A percentile compares a stretch with the other conserved stretches of the same genome.
These are phyloP conservation scores for Krasilnikovozyma curviuscula DNA, from an alignment of 768 basidiomycete species.

Conservation along the genomic window DNA sequence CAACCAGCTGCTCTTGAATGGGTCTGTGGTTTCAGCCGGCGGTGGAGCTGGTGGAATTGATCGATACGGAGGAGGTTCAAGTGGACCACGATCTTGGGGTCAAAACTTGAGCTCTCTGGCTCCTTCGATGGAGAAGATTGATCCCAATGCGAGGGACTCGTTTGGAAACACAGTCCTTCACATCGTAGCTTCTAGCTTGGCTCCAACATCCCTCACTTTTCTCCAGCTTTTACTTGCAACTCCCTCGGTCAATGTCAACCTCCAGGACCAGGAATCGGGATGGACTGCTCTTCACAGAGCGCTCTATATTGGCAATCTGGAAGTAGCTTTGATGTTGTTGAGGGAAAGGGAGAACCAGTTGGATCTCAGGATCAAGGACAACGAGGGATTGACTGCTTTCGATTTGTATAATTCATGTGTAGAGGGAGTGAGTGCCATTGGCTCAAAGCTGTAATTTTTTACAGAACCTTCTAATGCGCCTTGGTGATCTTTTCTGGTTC, in stretches of 20 bases:
- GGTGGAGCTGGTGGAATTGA: slow-evolving; percentile 30
- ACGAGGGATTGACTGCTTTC: slow-evolving; percentile 71
- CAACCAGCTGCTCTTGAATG: slow-evolving; percentile 47
- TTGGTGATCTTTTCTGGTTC: neutral
- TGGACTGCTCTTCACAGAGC: slow-evolving; percentile 86
- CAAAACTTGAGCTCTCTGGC: neutral
- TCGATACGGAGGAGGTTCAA: slow-evolving; percentile 35
- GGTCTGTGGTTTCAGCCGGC: slow-evolving; percentile 28
- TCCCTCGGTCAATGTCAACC: slow-evolving; percentile 46
- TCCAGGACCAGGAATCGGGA: slow-evolving; percentile 59
- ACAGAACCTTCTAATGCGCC: too few relatives aligned
- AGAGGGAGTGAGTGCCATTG: slow-evolving; percentile 31
- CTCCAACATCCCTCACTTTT: slow-evolving; percentile 46
- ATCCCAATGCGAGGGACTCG: slow-evolving; percentile 25
- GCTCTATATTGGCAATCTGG: slow-evolving; percentile 47
- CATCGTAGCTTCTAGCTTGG: slow-evolving; percentile 45
- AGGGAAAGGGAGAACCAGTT: slow-evolving; percentile 43
- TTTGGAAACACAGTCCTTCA: slow-evolving; percentile 51
- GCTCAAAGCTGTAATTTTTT: too few relatives aligned
- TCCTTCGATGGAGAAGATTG: slow-evolving; percentile 14
- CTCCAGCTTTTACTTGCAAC: slow-evolving; percentile 43
- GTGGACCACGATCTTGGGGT: slow-evolving; percentile 11
- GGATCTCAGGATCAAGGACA: slow-evolving; percentile 53
- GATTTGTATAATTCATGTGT: slow-evolving; percentile 86
- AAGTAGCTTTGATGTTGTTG: slow-evolving; percentile 48